A percentile compares a stretch with the other conserved stretches of the same genome.
Conservation (phyloP, 306 rosid species). For the Comarum palustre region DNA sequence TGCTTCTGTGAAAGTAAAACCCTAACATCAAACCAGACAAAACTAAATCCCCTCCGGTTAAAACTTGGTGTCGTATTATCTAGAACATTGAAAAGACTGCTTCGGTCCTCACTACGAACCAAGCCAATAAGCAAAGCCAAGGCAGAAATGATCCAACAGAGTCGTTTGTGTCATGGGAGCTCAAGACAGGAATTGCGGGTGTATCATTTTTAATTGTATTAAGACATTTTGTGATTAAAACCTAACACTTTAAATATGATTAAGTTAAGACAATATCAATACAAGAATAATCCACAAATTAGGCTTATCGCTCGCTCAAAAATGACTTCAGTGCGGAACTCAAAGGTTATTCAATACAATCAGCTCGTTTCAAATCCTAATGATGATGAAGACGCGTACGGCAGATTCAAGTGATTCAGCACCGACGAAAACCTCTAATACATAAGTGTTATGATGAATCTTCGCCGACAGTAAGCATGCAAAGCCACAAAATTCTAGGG, state of each 20-base stretch:
- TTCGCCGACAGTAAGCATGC: constrained; percentile 1
- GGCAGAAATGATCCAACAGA: neutral
- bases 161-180: neutral
- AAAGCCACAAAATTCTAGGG: constrained; percentile 5
- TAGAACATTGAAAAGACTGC: neutral
- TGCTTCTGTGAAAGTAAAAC: neutral
- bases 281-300: too few relatives aligned
- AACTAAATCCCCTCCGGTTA: neutral
- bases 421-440: neutral
- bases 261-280: too few relatives aligned
- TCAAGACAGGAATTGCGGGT: neutral
- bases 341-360: neutral
- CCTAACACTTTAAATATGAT: too few relatives aligned
- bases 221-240: too few relatives aligned
- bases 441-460: neutral
- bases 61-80: neutral
- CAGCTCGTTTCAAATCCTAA: neutral
- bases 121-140: neutral
- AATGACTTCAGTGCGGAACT: neutral
- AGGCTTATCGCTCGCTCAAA: too few relatives aligned
- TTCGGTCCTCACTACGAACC: neutral
- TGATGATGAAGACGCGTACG: neutral
- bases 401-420: neutral
- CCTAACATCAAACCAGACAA: neutral
- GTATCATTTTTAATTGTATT: too few relatives aligned